Percentiles rank a stretch among this genome's conserved stretches.
These are phyloP conservation scores for Xylaria nigripes DNA, from an alignment of 495 filamentous ascomycete species.

Conservation along the genomic window DNA sequence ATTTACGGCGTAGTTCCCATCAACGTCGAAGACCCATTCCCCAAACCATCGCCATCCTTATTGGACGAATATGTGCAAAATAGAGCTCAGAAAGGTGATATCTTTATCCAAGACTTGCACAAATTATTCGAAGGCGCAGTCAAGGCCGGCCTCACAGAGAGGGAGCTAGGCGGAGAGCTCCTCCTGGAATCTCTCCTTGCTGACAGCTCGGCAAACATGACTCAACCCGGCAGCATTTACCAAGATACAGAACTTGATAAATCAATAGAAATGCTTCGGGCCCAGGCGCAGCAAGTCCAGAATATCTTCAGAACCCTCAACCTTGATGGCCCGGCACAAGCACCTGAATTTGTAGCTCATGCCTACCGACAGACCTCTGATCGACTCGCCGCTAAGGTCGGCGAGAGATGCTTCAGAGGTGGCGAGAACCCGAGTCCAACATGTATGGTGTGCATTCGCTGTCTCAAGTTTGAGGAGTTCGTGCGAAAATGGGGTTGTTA, in stretches of 20 bases:
- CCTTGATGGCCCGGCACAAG: slow-evolving; percentile 9
- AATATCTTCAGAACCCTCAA: slow-evolving; percentile 11
- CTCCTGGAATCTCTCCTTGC: slow-evolving; percentile 20
- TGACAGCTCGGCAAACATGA: slow-evolving; percentile 12
- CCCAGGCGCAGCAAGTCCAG: slow-evolving; percentile 16
- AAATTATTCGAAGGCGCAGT: slow-evolving; percentile 15
- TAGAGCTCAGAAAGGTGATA: slow-evolving; percentile 18
- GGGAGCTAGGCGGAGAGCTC: slow-evolving; percentile 17
- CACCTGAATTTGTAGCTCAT: slow-evolving; percentile 17
- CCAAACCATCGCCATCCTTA: slow-evolving; percentile 1
- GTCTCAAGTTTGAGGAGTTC: slow-evolving; percentile 15
- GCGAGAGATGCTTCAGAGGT: background rate
- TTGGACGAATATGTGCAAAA: slow-evolving; percentile 18
- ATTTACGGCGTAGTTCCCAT: slow-evolving; percentile 19
- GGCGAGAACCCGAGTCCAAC: background rate
- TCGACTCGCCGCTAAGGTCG: slow-evolving; percentile 4
- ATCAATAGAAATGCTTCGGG: slow-evolving; percentile 17
- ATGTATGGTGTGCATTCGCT: slow-evolving; percentile 4
- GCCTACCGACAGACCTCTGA: slow-evolving; percentile 15
- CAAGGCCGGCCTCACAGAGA: slow-evolving; percentile 17
- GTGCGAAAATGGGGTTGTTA: slow-evolving; percentile 18
- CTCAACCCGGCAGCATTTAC: slow-evolving; percentile 15
- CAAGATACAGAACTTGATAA: slow-evolving; percentile 24
- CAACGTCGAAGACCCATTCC: background rate
- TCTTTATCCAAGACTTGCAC: slow-evolving; percentile 19